Conservation (phyloP, 2,329 filamentous ascomycete species). For the Aspergillus terreus region DNA sequence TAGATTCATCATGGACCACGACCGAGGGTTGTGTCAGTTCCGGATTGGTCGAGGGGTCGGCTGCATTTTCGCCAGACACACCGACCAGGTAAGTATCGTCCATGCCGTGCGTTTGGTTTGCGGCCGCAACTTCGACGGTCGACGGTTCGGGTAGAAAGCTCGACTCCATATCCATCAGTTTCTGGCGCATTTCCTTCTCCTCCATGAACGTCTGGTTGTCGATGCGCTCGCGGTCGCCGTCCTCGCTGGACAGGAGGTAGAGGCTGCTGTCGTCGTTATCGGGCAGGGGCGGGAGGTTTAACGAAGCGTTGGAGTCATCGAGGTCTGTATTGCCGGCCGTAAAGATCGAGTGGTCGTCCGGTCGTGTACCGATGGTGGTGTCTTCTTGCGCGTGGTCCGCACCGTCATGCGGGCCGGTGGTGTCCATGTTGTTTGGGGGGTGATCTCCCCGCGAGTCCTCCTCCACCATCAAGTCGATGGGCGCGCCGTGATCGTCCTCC, state of each 20-base stretch:
- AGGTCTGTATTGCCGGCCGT: conserved; percentile 16
- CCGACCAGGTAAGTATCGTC: conserved; percentile 46
- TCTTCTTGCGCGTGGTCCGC: conserved; percentile 15
- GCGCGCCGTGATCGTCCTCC: conserved; percentile 26
- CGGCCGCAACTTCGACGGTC: conserved; percentile 34
- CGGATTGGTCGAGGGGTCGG: conserved; percentile 10
- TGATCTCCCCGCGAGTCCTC: conserved; percentile 22
- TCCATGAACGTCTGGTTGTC: conserved; percentile 46
- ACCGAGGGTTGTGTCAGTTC: conserved; percentile 25
- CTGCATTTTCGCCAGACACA: conserved; percentile 23
- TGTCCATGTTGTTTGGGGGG: conserved; percentile 19
- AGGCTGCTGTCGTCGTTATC: conserved; percentile 34
- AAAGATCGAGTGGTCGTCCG: conserved; percentile 16
- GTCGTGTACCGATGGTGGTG: conserved; percentile 12
- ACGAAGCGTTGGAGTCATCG: conserved; percentile 25
- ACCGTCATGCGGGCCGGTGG: conserved; percentile 14
- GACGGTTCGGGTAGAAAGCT: conserved; percentile 59
- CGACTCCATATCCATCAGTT: conserved; percentile 60
- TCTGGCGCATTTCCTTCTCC: conserved; percentile 57
- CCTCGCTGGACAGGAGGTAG: conserved; percentile 26
- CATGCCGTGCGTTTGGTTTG: conserved; percentile 24
- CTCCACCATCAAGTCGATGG: conserved; percentile 29
- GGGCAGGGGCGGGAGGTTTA: conserved; percentile 27
- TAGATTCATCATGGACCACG: conserved; percentile 21
- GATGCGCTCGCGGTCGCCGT: conserved; percentile 30